A percentile compares a stretch with the other conserved stretches of the same genome.
These are phyloP conservation scores for Auricularia sp. DNA, from an alignment of 768 basidiomycete species.

Conservation along the genomic window DNA sequence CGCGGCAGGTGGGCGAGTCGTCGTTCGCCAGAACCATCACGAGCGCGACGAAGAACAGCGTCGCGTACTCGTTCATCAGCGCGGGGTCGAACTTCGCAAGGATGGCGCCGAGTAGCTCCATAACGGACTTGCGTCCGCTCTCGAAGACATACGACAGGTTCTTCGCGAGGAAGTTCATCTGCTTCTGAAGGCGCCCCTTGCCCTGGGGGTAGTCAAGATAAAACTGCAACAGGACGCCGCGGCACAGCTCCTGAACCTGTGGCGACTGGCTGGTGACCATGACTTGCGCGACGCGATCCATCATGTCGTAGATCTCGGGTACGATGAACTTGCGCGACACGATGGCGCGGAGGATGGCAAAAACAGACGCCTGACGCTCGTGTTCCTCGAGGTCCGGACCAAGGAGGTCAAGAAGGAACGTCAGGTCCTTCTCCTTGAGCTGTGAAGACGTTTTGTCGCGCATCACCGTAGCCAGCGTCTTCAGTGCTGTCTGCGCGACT, in stretches of 20 bases:
- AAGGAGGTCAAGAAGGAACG: slow-evolving; percentile 77
- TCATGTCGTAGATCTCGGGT: slow-evolving; percentile 92
- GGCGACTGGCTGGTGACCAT: slow-evolving; percentile 89
- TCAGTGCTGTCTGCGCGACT: slow-evolving; percentile 77
- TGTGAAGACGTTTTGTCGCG: slow-evolving; percentile 77
- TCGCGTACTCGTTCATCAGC: slow-evolving; percentile 68
- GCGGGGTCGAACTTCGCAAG: slow-evolving; percentile 72
- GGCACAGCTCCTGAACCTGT: slow-evolving; percentile 84
- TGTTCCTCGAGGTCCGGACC: slow-evolving; percentile 87
- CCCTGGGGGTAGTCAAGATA: slow-evolving; percentile 96
- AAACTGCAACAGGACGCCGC: slow-evolving; percentile 84
- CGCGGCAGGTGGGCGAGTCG: slow-evolving; percentile 78
- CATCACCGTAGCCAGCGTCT: slow-evolving; percentile 75
- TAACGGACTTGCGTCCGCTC: slow-evolving; percentile 83
- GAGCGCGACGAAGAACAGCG: slow-evolving; percentile 82
- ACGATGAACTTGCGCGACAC: slow-evolving; percentile 86
- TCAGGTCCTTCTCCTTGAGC: slow-evolving; percentile 81
- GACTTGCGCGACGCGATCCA: slow-evolving; percentile 85
- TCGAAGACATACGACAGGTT: slow-evolving; percentile 88
- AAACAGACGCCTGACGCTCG: slow-evolving; percentile 72
- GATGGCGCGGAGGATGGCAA: slow-evolving; percentile 82
- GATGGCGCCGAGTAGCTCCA: slow-evolving; percentile 83
- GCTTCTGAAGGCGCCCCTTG: slow-evolving; percentile 74
- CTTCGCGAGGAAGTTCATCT: slow-evolving; percentile 85
- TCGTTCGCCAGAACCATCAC: slow-evolving; percentile 94